Base-by-base conservation (phyloP, 2,329 filamentous ascomycete species). In the Trichoderma cornu-damae region DNA sequence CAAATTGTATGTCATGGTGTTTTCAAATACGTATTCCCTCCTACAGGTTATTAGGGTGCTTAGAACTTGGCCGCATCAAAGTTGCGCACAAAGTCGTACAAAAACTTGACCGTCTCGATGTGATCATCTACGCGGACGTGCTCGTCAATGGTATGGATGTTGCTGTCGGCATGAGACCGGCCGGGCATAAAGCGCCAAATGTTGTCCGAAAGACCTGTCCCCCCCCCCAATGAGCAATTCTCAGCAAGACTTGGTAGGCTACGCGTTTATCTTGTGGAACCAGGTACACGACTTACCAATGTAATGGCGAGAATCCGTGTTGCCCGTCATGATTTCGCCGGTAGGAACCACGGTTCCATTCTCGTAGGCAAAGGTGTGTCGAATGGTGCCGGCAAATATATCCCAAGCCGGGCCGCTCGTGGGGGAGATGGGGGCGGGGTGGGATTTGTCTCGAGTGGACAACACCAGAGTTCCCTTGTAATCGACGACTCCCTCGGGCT, bases 341-440 rank as follows among this genome's bases (percentile, higher is more conserved):
- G 80, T 79, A 0, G 82, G 77, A 0, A 85, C 77, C 3, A 85
- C 72, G 2, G 80, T 69, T 2, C 77, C 73, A 2, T 75, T 70
- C 1, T 78, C 75, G 38, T 78, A 79, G 1, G 80, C 66, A 54
- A 70, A 68, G 1, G 63, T 30, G 69, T 79, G 58, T 73, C 75
- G 55, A 68, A 72, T 77, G 0, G 79, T 83, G 2, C 79, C 80
- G 0, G 80, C 76, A 18, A 84, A 73, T 2, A 80, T 64, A 3
- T 73, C 67, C 67, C 76, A 84, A 20, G 69, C 60, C 1, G 73
- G 68, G 1, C 73, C 71, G 3, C 72, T 68, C 0, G 79, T 81
- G 0, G 83, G 81, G 0, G 83, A 80, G 1, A 86, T 72, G 3
- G 83, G 83, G 0, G 84, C 81, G 0, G 79, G 76, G 49, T 83